Base-by-base conservation (phyloP, 129 eudicot species). In the Pulicaria dysenterica region DNA sequence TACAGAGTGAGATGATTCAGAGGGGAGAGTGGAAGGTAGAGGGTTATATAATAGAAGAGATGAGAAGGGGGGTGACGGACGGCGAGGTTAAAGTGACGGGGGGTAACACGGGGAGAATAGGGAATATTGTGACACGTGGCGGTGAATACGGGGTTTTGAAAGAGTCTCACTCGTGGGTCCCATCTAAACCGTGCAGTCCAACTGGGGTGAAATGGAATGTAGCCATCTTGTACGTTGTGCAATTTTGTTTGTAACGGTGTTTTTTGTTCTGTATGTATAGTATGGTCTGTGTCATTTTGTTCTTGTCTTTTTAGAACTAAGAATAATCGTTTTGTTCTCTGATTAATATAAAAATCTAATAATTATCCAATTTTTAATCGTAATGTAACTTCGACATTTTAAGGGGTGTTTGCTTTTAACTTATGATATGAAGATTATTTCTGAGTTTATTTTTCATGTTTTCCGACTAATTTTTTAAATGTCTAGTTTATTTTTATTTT, bases 221-320 rank as follows among this genome's bases (percentile, higher is more conserved):
- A 46, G 69, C 1, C 9, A 37, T 36, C 54, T 77, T 77, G 81
- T 77, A 77, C 81, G 36, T 47, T 24, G 81, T 77, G 81, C 45
- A 47, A 1, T 77, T 77, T 77, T 77, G 81, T 68, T 77, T 77
- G 81, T 69, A 77, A 11, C n/a, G 11, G 58, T 77, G 69, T 68
- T 68, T 76, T 77, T 41, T 13, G 9, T 41, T 58, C 42, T 67
- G 74, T 66, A 16, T 67, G 74, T 66, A 16, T 57, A 46, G 68
- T 67, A 67, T 58, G 13, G 40, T 6, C 7, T 58, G 68, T 67
- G 70, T 59, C 70, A 40, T 68, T 38, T 77, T 58, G 70, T 58
- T 49, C 16, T 60, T 77, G 75, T 77, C 44, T 13, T 67, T 58
- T 39, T 8, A 0, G 69, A 39, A 37, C 60, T 37, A 48, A 16